Evolutionary conservation across 306 rosid genomes (phyloP).

Genomic region (Cicer arietinum): DNA sequence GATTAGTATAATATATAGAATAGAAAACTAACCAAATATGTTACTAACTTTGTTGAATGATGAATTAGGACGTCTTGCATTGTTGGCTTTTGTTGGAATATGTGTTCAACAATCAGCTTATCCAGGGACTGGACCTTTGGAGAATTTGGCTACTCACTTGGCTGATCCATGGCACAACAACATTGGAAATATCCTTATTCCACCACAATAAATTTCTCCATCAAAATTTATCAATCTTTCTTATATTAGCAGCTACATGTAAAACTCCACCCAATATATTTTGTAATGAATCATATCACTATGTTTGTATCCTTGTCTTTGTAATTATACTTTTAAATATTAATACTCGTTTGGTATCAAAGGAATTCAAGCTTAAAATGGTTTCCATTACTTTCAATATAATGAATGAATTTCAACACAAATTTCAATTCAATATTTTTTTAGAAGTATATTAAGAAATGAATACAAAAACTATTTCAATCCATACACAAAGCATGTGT

Average conservation of each 20-base stretch:
- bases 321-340: conserved; percentile 44
- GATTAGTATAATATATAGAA: too few relatives aligned
- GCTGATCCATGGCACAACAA: conserved; percentile 99
- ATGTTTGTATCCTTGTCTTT: conserved; percentile 40
- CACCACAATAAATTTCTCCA: conserved; percentile 50
- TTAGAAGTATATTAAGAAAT: not conserved
- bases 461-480: not conserved
- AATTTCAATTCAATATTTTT: not conserved
- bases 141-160: conserved; percentile 97
- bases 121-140: conserved; percentile 99
- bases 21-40: not conserved
- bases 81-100: conserved; percentile 93
- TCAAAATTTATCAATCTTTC: not conserved
- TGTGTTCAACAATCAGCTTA: conserved; percentile 90
- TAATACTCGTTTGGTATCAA: not conserved
- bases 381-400: too few relatives aligned
- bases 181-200: conserved; percentile 88
- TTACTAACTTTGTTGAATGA: not conserved
- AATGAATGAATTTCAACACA: not conserved
- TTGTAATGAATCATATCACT: conserved; percentile 47
- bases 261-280: conserved; percentile 57
- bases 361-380: not conserved
- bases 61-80: conserved; percentile 77
- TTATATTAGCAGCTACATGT: conserved; percentile 46
- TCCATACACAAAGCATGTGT: not conserved